Conservation (phyloP, 2,329 filamentous ascomycete genomes). For the Aurifilum marmelostoma region DNA sequence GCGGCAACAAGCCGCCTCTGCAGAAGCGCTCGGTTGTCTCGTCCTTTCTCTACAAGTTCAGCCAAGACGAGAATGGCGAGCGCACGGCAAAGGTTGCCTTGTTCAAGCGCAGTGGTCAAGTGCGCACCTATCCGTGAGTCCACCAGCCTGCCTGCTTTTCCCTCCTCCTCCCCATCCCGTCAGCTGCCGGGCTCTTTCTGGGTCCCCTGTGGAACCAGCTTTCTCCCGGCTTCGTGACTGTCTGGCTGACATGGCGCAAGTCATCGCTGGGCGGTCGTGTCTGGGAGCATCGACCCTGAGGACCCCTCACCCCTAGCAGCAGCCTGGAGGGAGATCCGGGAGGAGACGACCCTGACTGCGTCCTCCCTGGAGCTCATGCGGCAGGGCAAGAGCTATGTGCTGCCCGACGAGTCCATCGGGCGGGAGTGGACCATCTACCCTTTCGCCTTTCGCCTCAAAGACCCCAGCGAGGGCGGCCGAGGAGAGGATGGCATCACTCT, state of each 20-base stretch:
- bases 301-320: constrained; percentile 58
- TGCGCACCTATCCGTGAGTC: constrained; percentile 63
- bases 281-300: constrained; percentile 59
- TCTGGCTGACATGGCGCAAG: constrained; percentile 36
- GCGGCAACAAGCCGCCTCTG: constrained; percentile 28
- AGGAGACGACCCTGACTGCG: constrained; percentile 61
- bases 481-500: constrained; percentile 53
- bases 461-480: constrained; percentile 39
- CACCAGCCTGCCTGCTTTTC: constrained; percentile 1
- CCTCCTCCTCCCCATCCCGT: neutral
- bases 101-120: constrained; percentile 62
- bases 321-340: constrained; percentile 64
- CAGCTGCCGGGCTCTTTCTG: neutral
- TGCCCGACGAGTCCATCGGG: constrained; percentile 55
- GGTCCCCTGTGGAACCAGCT: no score
- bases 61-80: constrained; percentile 39
- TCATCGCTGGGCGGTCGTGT: constrained; percentile 63
- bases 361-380: constrained; percentile 54
- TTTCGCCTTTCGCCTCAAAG: constrained; percentile 60
- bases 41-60: constrained; percentile 54
- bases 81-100: constrained; percentile 56
- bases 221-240: neutral
- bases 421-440: constrained; percentile 66
- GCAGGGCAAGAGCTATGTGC: constrained; percentile 61
- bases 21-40: constrained; percentile 49